phyloP scores from a whole-genome alignment of 139 green algal species.

The Chlorella sp. region DNA sequence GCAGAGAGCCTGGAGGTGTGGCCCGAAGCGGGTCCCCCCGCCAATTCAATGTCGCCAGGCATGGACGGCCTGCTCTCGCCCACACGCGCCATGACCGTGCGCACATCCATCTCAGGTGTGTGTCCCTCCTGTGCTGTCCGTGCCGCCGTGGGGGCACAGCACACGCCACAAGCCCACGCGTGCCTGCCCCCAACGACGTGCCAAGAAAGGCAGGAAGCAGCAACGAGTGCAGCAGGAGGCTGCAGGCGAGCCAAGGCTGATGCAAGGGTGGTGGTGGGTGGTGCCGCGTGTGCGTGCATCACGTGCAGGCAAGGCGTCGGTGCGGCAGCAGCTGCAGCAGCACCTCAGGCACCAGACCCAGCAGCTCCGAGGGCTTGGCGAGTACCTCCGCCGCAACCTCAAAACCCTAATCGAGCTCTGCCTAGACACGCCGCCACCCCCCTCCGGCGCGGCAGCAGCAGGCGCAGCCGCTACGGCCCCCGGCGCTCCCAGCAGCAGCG shows the following conservation, averaged over 20 bases:
- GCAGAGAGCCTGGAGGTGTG: conserved; percentile 66
- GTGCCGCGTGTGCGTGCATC: not conserved
- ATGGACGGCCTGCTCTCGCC: not conserved
- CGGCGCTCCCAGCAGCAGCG: not conserved
- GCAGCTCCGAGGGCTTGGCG: conserved; percentile 23
- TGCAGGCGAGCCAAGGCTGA: not conserved
- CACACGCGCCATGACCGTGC: not conserved
- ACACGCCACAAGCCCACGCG: not conserved
- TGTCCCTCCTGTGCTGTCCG: not conserved
- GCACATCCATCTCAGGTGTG: not conserved
- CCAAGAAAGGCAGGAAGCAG: not conserved
- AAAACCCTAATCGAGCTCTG: conserved; percentile 18
- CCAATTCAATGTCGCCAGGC: not conserved
- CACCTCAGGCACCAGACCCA: conserved; percentile 22
- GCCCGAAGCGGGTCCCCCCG: conserved; percentile 34
- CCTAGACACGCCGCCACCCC: conserved; percentile 4
- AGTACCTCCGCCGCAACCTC: conserved; percentile 38
- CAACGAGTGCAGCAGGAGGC: too few species aligned
- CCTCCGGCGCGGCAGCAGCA: not conserved
- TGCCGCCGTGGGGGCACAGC: not conserved
- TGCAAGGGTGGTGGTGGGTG: not conserved
- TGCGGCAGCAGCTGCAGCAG: conserved; percentile 38
- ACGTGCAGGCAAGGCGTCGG: conserved; percentile 10
- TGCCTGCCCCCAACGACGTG: not conserved
- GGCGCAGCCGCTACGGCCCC: not conserved